These are phyloP conservation scores for Beauveria medogensis DNA, from an alignment of 2,329 filamentous ascomycete species.

Conservation along the genomic window DNA sequence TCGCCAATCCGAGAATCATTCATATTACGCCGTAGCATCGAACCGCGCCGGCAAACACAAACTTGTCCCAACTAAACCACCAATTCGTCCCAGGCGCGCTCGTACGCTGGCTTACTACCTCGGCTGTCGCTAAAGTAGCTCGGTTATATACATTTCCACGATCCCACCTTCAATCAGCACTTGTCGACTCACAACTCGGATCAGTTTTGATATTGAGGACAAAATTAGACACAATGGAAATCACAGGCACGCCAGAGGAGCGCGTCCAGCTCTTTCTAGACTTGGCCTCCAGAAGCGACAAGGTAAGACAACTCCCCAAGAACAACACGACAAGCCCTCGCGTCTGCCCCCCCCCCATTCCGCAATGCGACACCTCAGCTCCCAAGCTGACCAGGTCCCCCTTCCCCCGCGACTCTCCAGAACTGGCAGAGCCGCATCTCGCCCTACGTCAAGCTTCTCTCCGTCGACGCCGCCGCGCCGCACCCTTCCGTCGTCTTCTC, in stretches of 20 bases:
- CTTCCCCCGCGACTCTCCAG: slow-evolving; percentile 19
- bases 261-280: neutral
- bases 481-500: slow-evolving; percentile 36
- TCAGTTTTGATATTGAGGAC: neutral
- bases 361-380: too few species aligned
- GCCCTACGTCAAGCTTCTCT: slow-evolving; percentile 33
- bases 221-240: neutral
- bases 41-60: too few species aligned
- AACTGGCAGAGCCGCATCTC: slow-evolving; percentile 37
- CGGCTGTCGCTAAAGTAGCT: too few species aligned
- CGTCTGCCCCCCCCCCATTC: neutral
- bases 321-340: neutral
- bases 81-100: too few species aligned
- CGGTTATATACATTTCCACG: too few species aligned
- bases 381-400: neutral
- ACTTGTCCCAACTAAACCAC: too few species aligned
- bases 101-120: too few species aligned
- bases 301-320: neutral
- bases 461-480: slow-evolving; percentile 24
- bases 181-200: neutral
- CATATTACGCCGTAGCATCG: too few species aligned
- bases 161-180: neutral
- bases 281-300: neutral
- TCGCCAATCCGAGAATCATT: neutral
- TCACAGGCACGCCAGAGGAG: neutral